Base-by-base conservation (phyloP, 352 stramenopile species). In the Globisporangium abappressorium region DNA sequence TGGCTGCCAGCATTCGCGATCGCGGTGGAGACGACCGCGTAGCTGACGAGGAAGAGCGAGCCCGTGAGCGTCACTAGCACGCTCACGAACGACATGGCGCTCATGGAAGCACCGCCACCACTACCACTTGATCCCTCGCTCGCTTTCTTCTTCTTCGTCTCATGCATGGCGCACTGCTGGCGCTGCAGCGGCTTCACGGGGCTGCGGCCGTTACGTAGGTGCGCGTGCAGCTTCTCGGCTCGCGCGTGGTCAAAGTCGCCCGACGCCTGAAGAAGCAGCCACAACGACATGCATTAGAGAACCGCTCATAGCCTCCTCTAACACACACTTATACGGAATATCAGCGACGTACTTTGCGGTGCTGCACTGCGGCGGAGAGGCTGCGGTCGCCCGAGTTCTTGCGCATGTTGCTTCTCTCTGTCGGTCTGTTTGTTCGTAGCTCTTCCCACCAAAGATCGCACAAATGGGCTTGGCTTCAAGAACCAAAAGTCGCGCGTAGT, bases 281-380 rank as follows among this genome's bases (percentile, higher is more conserved):
- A 55, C 36, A 26, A 6, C 49, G 26, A 28, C 22, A 18, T 22
- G 9, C 22, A 56, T 33, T 33, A 56, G 49, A 56, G 7, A 9
- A 18, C 5, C n/a, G 26, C n/a, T 4, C 33, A 49, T 8, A 22
- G 30, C 30, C 30, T 34, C 30, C 30, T 34, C 30, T 15, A 26
- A 41, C 5, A 26, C n/a, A 57, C 41, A 12, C 5, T 11, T 15
- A 30, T 58, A 51, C 3, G 22, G 8, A 49, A 15, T 30, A 14
- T 18, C 24, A n/a, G 11, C 1, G 2, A 38, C 63, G 12, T 61
- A 85, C 83, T 54, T 78, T 87, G 70, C 82, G 82, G 56, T 92
- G 80, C 65, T 91, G 82, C 57, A 76, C 62, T 22, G 78, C 84
- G 15, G 81, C 76, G 59, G 79, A 87, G 66, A 86, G 70, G 7